Evolutionary conservation across 108 stramenopile species (phyloP).

Genomic region (Skeletonema costatum): DNA sequence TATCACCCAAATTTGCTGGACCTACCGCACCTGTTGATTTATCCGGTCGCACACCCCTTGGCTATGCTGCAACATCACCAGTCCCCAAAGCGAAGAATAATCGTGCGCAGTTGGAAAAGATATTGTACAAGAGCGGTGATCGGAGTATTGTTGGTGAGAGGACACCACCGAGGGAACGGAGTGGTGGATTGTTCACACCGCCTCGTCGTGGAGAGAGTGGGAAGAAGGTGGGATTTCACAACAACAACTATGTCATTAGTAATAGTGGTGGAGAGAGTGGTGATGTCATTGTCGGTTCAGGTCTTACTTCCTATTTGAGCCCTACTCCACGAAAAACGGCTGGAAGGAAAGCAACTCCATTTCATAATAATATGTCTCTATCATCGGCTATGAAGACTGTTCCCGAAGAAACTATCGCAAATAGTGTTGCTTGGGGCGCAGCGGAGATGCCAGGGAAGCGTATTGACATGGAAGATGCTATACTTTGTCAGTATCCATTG

Average conservation of each 20-base stretch:
- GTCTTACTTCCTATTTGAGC: slow-evolving; percentile 25
- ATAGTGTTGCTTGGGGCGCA: slow-evolving; percentile 46
- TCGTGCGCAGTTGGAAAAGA: slow-evolving; percentile 43
- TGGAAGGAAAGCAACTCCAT: slow-evolving; percentile 36
- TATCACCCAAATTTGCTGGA: slow-evolving; percentile 31
- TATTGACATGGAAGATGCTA: slow-evolving; percentile 86
- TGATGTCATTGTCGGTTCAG: background rate
- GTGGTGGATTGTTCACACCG: slow-evolving; percentile 21
- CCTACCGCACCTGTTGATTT: slow-evolving; percentile 59
- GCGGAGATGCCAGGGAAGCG: slow-evolving; percentile 87
- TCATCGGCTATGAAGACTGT: slow-evolving; percentile 6
- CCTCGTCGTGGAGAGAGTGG: background rate
- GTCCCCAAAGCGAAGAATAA: slow-evolving; percentile 53
- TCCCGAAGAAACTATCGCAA: background rate
- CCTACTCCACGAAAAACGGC: slow-evolving; percentile 32
- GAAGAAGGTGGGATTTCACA: background rate
- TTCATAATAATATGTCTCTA: background rate
- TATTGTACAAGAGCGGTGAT: slow-evolving; percentile 66
- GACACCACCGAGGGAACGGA: slow-evolving; percentile 51
- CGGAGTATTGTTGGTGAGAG: slow-evolving; percentile 55
- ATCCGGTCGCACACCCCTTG: slow-evolving; percentile 68
- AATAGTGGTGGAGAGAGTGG: background rate
- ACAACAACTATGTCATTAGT: background rate
- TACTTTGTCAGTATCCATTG: slow-evolving; percentile 19
- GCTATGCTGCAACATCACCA: slow-evolving; percentile 60